These are phyloP conservation scores for Dimargaris verticillata DNA, from an alignment of 192 early-diverging fungal species.

Conservation along the genomic window DNA sequence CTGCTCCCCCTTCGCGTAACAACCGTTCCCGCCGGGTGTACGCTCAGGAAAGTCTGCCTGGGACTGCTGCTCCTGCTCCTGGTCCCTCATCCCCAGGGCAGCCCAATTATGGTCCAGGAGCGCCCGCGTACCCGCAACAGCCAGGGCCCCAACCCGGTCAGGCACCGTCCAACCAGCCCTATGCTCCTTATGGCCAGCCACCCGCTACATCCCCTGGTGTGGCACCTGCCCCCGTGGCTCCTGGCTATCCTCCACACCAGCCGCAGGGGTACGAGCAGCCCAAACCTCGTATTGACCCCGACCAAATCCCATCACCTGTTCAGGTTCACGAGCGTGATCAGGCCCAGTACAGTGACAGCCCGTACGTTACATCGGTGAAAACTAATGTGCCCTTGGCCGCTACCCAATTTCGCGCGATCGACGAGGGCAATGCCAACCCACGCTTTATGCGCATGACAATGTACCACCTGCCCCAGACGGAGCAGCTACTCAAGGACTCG, in stretches of 20 bases:
- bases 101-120: background rate
- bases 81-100: constrained; percentile 4
- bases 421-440: constrained; percentile 89
- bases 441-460: constrained; percentile 80
- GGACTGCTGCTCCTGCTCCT: background rate
- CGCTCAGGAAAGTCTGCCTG: background rate
- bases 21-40: constrained; percentile 7
- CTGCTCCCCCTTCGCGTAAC: background rate
- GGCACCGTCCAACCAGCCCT: background rate
- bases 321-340: constrained; percentile 74
- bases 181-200: constrained; percentile 18
- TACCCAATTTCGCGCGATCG: constrained; percentile 63
- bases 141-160: background rate
- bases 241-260: constrained; percentile 7
- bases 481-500: constrained; percentile 62
- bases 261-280: constrained; percentile 22
- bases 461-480: constrained; percentile 68
- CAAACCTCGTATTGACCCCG: constrained; percentile 72
- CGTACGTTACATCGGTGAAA: constrained; percentile 57
- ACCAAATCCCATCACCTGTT: constrained; percentile 83
- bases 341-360: constrained; percentile 33
- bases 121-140: background rate
- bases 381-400: constrained; percentile 59
- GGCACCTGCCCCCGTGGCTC: constrained; percentile 14
- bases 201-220: constrained; percentile 15